Conservation (phyloP, 148 eudicot genomes). For the Chenopodium berlandieri region DNA sequence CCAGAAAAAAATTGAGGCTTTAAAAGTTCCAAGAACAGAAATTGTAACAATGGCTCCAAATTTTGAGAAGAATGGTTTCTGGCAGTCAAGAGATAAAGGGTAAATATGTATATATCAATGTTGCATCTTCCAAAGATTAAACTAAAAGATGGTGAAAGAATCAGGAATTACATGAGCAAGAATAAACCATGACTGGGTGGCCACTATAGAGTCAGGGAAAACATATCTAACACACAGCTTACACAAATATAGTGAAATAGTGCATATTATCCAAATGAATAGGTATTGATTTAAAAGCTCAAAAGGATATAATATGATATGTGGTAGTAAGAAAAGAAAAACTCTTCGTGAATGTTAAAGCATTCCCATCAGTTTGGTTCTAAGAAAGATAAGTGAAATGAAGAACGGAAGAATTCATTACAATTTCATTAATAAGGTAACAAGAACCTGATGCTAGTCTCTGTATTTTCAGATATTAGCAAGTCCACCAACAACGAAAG, state of each 20-base stretch:
- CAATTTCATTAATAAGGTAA: neutral
- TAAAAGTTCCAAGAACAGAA: conserved; percentile 84
- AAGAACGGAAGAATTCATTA: neutral
- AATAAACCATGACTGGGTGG: conserved; percentile 94
- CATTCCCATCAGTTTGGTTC: conserved; percentile 59
- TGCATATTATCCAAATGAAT: neutral
- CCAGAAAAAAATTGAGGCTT: conserved; percentile 83
- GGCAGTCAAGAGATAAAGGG: conserved; percentile 27
- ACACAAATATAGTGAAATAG: neutral
- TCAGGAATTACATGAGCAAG: conserved; percentile 76
- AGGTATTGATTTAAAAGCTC: neutral
- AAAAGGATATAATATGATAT: conserved; percentile 93
- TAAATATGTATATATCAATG: neutral
- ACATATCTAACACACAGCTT: conserved; percentile 12
- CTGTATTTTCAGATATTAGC: too few species aligned
- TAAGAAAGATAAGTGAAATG: conserved; percentile 8
- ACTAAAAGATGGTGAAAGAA: neutral
- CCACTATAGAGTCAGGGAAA: conserved; percentile 58
- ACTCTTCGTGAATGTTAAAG: conserved; percentile 99
- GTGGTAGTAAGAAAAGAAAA: conserved; percentile 90
- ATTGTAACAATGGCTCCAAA: conserved; percentile 95
- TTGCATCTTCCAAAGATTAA: neutral
- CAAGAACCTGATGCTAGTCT: conserved; percentile 43
- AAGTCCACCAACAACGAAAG: too few species aligned
- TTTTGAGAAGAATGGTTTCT: conserved; percentile 99